Conservation (phyloP, 371 early-diverging fungal genomes). For the Mucor lusitanicus region DNA sequence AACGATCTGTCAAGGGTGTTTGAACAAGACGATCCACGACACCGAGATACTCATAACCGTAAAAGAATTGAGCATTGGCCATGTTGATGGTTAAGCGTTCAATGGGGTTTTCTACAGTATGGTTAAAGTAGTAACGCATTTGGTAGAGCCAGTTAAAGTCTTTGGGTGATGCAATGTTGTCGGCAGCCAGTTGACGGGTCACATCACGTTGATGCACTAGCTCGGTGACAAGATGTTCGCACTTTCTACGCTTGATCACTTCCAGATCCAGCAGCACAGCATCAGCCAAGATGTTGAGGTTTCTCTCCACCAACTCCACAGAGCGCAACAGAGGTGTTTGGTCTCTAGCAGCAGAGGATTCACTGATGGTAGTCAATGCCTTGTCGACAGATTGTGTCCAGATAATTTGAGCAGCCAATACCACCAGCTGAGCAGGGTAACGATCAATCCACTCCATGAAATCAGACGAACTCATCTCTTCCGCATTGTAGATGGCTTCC, state of each 20-base stretch:
- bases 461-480: slow-evolving; percentile 55
- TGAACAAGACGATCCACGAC: slow-evolving; percentile 96
- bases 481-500: slow-evolving; percentile 65
- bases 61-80: slow-evolving; percentile 93
- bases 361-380: slow-evolving; percentile 56
- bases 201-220: slow-evolving; percentile 98
- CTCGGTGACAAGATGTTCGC: slow-evolving; percentile 97
- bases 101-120: slow-evolving; percentile 65
- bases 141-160: slow-evolving; percentile 96
- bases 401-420: slow-evolving; percentile 86
- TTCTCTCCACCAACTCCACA: slow-evolving; percentile 69
- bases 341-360: slow-evolving; percentile 31
- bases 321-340: slow-evolving; percentile 55
- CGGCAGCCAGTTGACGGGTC: slow-evolving; percentile 69
- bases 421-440: slow-evolving; percentile 92
- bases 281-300: slow-evolving; percentile 88
- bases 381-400: slow-evolving; percentile 93
- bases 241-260: slow-evolving; percentile 86
- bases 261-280: slow-evolving; percentile 88
- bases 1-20: slow-evolving; percentile 97
- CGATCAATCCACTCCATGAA: slow-evolving; percentile 89
- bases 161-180: slow-evolving; percentile 60
- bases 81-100: slow-evolving; percentile 80
- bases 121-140: slow-evolving; percentile 94
- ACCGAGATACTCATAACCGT: slow-evolving; percentile 98